phyloP scores from a whole-genome alignment of 108 stramenopile genomes.

The Schizochytrium sp. region DNA sequence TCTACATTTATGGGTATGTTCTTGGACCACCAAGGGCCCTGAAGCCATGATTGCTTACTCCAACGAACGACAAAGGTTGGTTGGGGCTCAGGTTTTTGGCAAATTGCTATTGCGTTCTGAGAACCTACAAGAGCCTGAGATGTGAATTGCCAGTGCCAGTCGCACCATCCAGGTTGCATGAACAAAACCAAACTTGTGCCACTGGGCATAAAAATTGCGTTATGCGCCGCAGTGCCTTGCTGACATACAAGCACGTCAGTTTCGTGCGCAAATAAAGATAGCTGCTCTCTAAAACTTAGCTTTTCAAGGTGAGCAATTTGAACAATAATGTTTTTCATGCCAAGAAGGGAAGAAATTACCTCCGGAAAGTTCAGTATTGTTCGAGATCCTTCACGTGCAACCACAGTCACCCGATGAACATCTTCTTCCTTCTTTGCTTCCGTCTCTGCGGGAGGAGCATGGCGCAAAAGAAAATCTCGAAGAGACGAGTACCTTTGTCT shows the following conservation, averaged over 20 bases:
- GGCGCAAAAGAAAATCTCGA: neutral
- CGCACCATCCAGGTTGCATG: slow-evolving; percentile 26
- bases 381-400: neutral
- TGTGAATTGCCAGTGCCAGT: slow-evolving; percentile 16
- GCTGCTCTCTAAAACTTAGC: neutral
- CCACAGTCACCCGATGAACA: neutral
- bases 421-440: neutral
- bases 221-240: slow-evolving; percentile 32
- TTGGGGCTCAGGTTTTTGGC: neutral
- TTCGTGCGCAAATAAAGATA: neutral
- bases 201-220: neutral
- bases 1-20: neutral
- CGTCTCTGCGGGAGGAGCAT: neutral
- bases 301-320: neutral
- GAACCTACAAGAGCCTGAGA: neutral
- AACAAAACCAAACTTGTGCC: neutral
- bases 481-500: neutral
- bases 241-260: slow-evolving; percentile 23
- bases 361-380: neutral
- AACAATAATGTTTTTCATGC: neutral
- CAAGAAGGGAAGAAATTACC: neutral
- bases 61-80: neutral
- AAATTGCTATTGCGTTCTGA: neutral
- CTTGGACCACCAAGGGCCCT: slow-evolving; percentile 39
- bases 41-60: neutral